Evolutionary conservation across 1,284 basidiomycete species (phyloP).

Genomic region (Trametes versicolor): DNA sequence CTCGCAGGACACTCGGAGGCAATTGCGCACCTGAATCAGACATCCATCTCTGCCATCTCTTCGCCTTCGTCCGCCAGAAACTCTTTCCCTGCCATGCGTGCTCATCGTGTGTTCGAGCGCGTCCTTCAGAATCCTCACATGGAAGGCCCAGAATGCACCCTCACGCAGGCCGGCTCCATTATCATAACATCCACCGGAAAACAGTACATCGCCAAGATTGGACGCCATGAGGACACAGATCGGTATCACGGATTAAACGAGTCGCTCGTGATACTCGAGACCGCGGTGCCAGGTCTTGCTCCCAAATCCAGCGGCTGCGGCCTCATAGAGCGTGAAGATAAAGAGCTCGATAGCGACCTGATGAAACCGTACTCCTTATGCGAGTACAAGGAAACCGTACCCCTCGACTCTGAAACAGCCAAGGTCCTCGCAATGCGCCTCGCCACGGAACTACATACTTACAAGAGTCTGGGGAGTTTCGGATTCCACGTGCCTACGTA

Average conservation of each 20-base stretch:
- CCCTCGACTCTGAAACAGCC: slow-evolving; percentile 58
- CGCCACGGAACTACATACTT: slow-evolving; percentile 69
- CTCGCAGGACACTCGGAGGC: neutral
- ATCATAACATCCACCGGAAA: slow-evolving; percentile 62
- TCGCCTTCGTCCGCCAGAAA: too few relatives aligned
- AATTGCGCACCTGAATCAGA: neutral
- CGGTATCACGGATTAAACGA: slow-evolving; percentile 81
- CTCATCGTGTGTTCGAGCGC: neutral
- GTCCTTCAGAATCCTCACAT: neutral
- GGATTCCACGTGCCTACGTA: slow-evolving; percentile 84
- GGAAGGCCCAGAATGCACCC: slow-evolving; percentile 59
- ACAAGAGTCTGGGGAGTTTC: slow-evolving; percentile 65
- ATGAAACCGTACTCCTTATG: slow-evolving; percentile 75
- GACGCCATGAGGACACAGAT: slow-evolving; percentile 59
- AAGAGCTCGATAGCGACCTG: slow-evolving; percentile 43
- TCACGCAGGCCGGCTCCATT: slow-evolving; percentile 43
- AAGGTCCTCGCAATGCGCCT: slow-evolving; percentile 67
- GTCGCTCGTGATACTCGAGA: slow-evolving; percentile 70
- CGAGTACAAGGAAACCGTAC: slow-evolving; percentile 71
- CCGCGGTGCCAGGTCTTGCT: slow-evolving; percentile 73
- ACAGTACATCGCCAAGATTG: slow-evolving; percentile 70
- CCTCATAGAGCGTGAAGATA: slow-evolving; percentile 47
- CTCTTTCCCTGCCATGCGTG: neutral
- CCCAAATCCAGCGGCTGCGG: slow-evolving; percentile 70
- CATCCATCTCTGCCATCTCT: neutral